These are phyloP conservation scores for Solanum arcanum DNA, from an alignment of 257 asterid species.

Conservation along the genomic window DNA sequence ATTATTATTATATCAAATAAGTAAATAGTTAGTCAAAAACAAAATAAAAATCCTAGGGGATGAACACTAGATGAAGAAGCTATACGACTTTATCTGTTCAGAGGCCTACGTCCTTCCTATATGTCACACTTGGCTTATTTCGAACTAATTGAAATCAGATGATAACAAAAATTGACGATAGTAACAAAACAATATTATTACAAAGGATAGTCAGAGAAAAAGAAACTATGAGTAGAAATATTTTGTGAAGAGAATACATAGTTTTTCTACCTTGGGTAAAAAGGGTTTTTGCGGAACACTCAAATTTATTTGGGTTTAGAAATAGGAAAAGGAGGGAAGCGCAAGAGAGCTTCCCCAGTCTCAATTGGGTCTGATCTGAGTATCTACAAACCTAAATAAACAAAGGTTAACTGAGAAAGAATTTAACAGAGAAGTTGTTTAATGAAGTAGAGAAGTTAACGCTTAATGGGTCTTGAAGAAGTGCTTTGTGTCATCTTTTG, in stretches of 20 bases:
- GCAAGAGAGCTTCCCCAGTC: conserved; percentile 80
- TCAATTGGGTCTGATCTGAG: conserved; percentile 79
- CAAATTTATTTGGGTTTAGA: not conserved
- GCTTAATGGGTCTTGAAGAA: conserved; percentile 66
- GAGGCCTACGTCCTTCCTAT: no score
- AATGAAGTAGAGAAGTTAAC: not conserved
- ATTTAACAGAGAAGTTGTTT: not conserved
- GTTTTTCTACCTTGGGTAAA: not conserved
- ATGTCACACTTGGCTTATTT: no score
- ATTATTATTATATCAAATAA: no score
- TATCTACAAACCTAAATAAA: conserved; percentile 24
- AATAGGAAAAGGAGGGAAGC: conserved; percentile 60
- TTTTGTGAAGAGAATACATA: no score
- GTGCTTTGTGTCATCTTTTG: conserved; percentile 65
- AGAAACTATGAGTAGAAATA: not conserved
- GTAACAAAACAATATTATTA: not conserved
- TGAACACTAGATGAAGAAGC: no score
- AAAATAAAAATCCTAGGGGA: no score
- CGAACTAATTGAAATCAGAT: no score
- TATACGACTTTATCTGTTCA: no score
- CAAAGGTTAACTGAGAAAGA: not conserved
- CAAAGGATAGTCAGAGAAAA: not conserved
- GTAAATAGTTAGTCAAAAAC: no score
- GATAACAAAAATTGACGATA: no score
- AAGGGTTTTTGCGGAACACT: not conserved